These are phyloP conservation scores for Pelagomonas calceolata DNA, from an alignment of 108 stramenopile species.

Conservation along the genomic window DNA sequence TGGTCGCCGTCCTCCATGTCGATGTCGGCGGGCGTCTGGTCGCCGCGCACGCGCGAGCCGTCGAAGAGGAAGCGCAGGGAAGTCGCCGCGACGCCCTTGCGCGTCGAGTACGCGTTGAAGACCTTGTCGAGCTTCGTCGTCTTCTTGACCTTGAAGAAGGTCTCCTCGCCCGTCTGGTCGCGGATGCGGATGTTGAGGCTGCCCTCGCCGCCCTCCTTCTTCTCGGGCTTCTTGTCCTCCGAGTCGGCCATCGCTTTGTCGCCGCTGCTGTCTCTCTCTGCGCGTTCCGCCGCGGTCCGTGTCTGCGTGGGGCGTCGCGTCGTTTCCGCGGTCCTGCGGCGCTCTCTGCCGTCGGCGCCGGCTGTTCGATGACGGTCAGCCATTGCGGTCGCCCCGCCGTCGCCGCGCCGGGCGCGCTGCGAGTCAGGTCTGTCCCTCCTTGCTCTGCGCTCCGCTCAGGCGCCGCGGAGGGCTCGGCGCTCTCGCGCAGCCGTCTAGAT, in stretches of 20 bases:
- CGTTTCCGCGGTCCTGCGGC: no score
- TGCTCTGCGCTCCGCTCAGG: no score
- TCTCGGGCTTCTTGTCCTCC: not conserved
- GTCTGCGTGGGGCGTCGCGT: no score
- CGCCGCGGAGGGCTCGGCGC: no score
- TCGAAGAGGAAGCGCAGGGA: constrained; percentile 39
- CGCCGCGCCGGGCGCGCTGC: no score
- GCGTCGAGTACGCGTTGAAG: constrained; percentile 28
- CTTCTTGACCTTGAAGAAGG: constrained; percentile 43
- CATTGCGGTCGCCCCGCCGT: no score
- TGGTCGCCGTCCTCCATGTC: constrained; percentile 45
- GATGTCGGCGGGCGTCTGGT: constrained; percentile 21
- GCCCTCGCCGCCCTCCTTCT: constrained; percentile 8
- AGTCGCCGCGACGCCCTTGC: constrained; percentile 29
- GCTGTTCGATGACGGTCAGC: no score
- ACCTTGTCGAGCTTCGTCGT: constrained; percentile 40
- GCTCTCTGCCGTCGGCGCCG: no score
- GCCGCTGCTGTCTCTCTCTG: not conserved
- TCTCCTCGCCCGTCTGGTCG: constrained; percentile 35
- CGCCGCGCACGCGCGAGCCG: constrained; percentile 25
- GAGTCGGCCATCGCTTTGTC: not conserved
- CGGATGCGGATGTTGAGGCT: constrained; percentile 20
- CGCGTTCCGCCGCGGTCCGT: no score
- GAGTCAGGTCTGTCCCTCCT: no score
- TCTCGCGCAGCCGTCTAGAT: no score